Conservation (phyloP, 2,329 filamentous ascomycete genomes). For the Calonectria crousiana region DNA sequence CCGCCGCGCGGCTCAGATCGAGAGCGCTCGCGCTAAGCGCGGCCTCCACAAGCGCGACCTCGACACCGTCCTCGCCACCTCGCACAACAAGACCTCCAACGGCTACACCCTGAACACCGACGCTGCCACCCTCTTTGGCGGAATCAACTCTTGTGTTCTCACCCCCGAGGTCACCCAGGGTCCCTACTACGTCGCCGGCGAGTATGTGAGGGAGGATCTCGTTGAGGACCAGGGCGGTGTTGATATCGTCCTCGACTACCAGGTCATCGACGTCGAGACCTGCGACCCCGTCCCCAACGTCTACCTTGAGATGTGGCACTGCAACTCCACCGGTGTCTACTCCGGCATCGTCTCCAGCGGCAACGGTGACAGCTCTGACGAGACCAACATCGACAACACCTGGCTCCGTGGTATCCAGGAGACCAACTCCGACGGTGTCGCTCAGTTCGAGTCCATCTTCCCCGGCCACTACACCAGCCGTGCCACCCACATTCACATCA, state of each 20-base stretch:
- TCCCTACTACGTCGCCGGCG: conserved; percentile 54
- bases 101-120: conserved; percentile 48
- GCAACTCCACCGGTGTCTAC: conserved; percentile 62
- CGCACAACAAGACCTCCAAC: conserved; percentile 52
- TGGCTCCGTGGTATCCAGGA: conserved; percentile 53
- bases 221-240: conserved; percentile 56
- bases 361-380: conserved; percentile 58
- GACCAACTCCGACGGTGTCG: conserved; percentile 57
- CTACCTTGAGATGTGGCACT: conserved; percentile 61
- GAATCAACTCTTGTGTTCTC: conserved; percentile 59
- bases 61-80: conserved; percentile 48
- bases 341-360: conserved; percentile 53
- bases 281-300: conserved; percentile 56
- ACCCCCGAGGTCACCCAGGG: conserved; percentile 64
- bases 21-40: conserved; percentile 56
- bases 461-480: conserved; percentile 60
- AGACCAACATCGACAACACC: conserved; percentile 48
- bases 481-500: conserved; percentile 61
- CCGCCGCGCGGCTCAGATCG: conserved; percentile 56
- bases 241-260: conserved; percentile 56
- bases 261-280: conserved; percentile 58
- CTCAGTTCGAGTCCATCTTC: conserved; percentile 57
- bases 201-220: conserved; percentile 52
- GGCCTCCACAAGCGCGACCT: conserved; percentile 48
- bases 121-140: conserved; percentile 51